A percentile compares a stretch with the other conserved stretches of the same genome.
These are phyloP conservation scores for Gaillardinia entomophila DNA, from an alignment of 805 yeast genomes.

Conservation along the genomic window DNA sequence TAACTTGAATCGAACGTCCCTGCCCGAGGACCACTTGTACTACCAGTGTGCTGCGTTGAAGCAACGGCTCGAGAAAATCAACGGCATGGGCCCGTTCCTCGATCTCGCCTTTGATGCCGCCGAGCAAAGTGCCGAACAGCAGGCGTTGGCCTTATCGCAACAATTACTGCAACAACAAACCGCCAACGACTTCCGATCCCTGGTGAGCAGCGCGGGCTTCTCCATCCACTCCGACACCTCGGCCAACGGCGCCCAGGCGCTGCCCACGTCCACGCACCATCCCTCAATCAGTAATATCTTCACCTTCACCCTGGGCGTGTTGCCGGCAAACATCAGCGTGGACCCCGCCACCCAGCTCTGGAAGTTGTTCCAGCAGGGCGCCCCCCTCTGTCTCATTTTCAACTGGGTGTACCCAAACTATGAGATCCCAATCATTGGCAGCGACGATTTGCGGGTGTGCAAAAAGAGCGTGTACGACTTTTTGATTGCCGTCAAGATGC, in stretches of 20 bases:
- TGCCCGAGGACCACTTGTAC: slow-evolving; percentile 62
- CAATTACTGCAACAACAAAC: slow-evolving; percentile 22
- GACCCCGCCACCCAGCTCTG: slow-evolving; percentile 93
- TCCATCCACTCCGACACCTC: slow-evolving; percentile 31
- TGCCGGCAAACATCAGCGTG: slow-evolving; percentile 66
- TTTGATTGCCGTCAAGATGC: slow-evolving; percentile 75
- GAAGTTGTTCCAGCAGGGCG: slow-evolving; percentile 85
- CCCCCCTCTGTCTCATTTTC: slow-evolving; percentile 82
- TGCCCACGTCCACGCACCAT: slow-evolving; percentile 4
- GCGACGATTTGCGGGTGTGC: slow-evolving; percentile 79
- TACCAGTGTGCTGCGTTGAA: slow-evolving; percentile 58
- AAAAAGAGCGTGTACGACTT: slow-evolving; percentile 89
- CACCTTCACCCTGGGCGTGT: slow-evolving; percentile 72
- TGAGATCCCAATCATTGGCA: slow-evolving; percentile 57
- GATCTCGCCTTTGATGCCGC: slow-evolving; percentile 60
- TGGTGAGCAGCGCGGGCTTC: slow-evolving; percentile 28
- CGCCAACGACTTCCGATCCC: slow-evolving; percentile 24
- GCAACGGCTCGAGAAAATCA: slow-evolving; percentile 49
- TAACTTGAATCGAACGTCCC: slow-evolving; percentile 60
- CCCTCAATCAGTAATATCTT: slow-evolving; percentile 27
- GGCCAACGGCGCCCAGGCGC: no score
- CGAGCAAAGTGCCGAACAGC: slow-evolving; percentile 67
- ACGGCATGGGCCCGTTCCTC: slow-evolving; percentile 65
- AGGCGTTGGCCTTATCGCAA: slow-evolving; percentile 49
- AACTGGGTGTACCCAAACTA: slow-evolving; percentile 51